Base-by-base conservation (phyloP, 2,329 filamentous ascomycete species). In the Monilinia vaccinii-corymbosi region DNA sequence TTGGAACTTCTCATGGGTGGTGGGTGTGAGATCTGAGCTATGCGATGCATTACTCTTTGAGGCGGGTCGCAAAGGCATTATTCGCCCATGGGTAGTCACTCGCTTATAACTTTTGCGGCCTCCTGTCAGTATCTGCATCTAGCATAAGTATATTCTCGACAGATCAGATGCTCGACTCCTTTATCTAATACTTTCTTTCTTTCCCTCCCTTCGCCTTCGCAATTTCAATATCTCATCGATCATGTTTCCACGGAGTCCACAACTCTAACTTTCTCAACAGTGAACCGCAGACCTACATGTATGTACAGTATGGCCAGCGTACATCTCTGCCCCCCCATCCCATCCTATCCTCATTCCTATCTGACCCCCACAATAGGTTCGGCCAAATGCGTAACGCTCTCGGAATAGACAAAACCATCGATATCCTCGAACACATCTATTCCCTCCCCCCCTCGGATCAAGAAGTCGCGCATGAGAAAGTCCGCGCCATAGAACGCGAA, bases 391-490 rank as follows among this genome's bases (percentile, higher is more conserved):
- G 86, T 65, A 71, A 76, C 16, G 86, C 84, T 9, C 81, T 97
- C 18, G 79, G 78, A 53, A 97, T 97, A 67, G 73, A 83, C 63
- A 87, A 86, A 71, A 75, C 77, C 40, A 77, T 79, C 69, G 94
- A 99, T 74, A 97, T 99, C 71, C 85, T 99, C 46, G 86, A 91
- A 63, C 89, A 97, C 76, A 86, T 97, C 71, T 86, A 91, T 71
- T 75, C 79, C 2, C 84, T 97, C 0, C 85, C 91, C 0, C 78
- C 79, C 4, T 68, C 75, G 0, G 74, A 82, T 56, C 86, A 86
- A 68, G 77, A 83, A 58, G 73, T 75, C 4, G 93, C 91, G 23
- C 84, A 88, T 69, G 82, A 85, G 46, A 83, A 85, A 65, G 86
- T 99, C 73, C 86, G 88, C 66, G 78, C 75, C 63, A 90, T 99